These are phyloP conservation scores for Myriosclerotinia curreyana DNA, from an alignment of 2,329 filamentous ascomycete species.

Conservation along the genomic window DNA sequence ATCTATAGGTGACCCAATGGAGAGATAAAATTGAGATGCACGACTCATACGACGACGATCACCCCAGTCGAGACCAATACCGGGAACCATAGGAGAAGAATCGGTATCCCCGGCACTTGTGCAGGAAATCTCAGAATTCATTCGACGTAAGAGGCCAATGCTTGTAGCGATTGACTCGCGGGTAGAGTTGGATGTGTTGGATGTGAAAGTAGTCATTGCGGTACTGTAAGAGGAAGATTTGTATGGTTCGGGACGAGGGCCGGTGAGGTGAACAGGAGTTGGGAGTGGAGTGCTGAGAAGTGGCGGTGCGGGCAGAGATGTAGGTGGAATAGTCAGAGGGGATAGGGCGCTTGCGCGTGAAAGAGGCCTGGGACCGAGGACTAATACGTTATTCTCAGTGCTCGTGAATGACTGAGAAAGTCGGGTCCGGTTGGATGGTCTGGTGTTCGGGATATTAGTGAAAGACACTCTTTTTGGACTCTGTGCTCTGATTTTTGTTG, in stretches of 20 bases:
- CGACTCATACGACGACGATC: not conserved
- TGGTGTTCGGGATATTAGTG: not conserved
- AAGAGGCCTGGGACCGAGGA: not conserved
- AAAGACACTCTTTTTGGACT: not conserved
- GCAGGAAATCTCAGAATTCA: constrained; percentile 23
- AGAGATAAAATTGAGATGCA: constrained; percentile 19
- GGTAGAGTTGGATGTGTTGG: not conserved
- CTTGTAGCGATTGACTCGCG: constrained; percentile 18
- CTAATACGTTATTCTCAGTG: not conserved
- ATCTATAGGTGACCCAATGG: not conserved
- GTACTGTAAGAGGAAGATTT: constrained; percentile 15
- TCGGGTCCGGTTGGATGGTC: not conserved
- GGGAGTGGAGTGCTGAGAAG: constrained; percentile 27
- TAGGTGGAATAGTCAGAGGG: constrained; percentile 16
- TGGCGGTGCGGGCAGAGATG: constrained; percentile 25
- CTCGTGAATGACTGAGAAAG: not conserved
- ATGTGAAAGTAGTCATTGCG: constrained; percentile 3
- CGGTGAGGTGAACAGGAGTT: constrained; percentile 27
- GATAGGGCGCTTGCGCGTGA: constrained; percentile 20
- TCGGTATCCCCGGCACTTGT: constrained; percentile 9
- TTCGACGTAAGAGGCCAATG: constrained; percentile 22
- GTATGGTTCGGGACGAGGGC: constrained; percentile 24
- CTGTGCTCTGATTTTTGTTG: not conserved
- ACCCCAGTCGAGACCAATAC: constrained; percentile 8
- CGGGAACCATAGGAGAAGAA: not conserved